Evolutionary conservation across 2,329 filamentous ascomycete species (phyloP), one percentile per base, ranked within the genome.

Genomic region (Aureobasidium namibiae): DNA sequence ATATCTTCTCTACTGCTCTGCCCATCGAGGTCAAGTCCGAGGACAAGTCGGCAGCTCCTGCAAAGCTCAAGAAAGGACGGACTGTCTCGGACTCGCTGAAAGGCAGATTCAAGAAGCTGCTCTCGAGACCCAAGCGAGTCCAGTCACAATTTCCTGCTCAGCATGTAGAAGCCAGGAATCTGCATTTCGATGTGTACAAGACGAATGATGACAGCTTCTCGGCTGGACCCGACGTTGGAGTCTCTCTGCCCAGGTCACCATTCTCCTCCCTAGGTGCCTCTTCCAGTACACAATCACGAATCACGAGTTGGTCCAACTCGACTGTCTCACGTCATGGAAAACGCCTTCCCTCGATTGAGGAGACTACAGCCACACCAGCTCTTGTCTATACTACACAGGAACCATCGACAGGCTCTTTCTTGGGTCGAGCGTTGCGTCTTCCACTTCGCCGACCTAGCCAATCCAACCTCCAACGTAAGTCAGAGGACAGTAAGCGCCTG

Each of bases 261-360:
- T 49, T 52, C 16, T 50, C 50, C 4, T 60, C 61, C 3, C 26
- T 59, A 24, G 49, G 42, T 31, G 29, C 34, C 3, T 39, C 54
- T 44, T 56, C 52, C 2, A 13, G 41, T 21, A 44, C 61, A 18
- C 59, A 75, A 63, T 87, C 84, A n/a, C 75, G 86, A 23, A 82
- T 89, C 53, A 89, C 86, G 1, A 90, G 87, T 69, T 90, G 87
- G 87, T 81, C 81, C 4, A 82, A 84, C 62, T 88, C 86, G 0
- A 82, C 81, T 1, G 76, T 74, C 61, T 76, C 61, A 72, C 79
- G 75, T 23, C 33, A 36, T 44, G 50, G 59, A 36, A 31, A 24
- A n/a, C 34, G 61, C 61, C 24, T 60, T 38, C 13, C 56, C 59
- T 13, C 58, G 46, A 54, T 61, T 13, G 59, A 63, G 29, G 54